Conservation (phyloP, 2,329 filamentous ascomycete species). For the Cercospora sp. region DNA sequence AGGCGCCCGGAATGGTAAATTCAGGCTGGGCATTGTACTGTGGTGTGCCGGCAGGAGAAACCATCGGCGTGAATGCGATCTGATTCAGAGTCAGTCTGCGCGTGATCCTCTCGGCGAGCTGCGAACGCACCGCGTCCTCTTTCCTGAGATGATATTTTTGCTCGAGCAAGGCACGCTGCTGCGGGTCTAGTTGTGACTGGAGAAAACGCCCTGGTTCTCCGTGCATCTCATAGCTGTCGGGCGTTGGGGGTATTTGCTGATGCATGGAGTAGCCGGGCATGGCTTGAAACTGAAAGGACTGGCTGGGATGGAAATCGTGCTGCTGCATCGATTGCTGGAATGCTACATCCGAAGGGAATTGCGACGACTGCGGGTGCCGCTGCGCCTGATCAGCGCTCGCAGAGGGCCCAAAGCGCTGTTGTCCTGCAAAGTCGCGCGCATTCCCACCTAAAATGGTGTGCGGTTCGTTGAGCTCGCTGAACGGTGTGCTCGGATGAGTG, state of each 20-base stretch:
- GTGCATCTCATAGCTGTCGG: slow-evolving; percentile 76
- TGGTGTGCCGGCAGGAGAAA: slow-evolving; percentile 81
- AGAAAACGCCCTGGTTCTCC: slow-evolving; percentile 58
- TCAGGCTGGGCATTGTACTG: slow-evolving; percentile 60
- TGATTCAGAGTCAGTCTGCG: slow-evolving; percentile 23
- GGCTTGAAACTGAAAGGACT: slow-evolving; percentile 40
- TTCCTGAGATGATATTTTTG: slow-evolving; percentile 64
- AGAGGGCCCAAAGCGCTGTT: slow-evolving; percentile 31
- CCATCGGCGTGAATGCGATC: slow-evolving; percentile 68
- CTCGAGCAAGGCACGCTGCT: slow-evolving; percentile 65
- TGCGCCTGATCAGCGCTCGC: slow-evolving; percentile 23
- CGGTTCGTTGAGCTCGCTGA: slow-evolving; percentile 32
- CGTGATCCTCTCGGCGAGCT: slow-evolving; percentile 2
- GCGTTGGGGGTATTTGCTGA: slow-evolving; percentile 70
- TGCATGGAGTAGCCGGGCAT: slow-evolving; percentile 51
- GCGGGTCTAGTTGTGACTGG: slow-evolving; percentile 52
- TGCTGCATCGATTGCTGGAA: slow-evolving; percentile 35
- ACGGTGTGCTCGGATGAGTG: slow-evolving; percentile 36
- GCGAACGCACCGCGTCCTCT: slow-evolving; percentile 66
- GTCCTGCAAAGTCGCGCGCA: slow-evolving; percentile 37
- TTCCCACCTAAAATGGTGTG: slow-evolving; percentile 25
- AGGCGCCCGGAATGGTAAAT: slow-evolving; percentile 67
- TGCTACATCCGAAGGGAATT: slow-evolving; percentile 27
- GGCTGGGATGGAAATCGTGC: slow-evolving; percentile 28
- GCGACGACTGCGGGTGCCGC: slow-evolving; percentile 18